These are phyloP conservation scores for Macrocybe sp. DNA, from an alignment of 1,284 basidiomycete genomes.

Conservation along the genomic window DNA sequence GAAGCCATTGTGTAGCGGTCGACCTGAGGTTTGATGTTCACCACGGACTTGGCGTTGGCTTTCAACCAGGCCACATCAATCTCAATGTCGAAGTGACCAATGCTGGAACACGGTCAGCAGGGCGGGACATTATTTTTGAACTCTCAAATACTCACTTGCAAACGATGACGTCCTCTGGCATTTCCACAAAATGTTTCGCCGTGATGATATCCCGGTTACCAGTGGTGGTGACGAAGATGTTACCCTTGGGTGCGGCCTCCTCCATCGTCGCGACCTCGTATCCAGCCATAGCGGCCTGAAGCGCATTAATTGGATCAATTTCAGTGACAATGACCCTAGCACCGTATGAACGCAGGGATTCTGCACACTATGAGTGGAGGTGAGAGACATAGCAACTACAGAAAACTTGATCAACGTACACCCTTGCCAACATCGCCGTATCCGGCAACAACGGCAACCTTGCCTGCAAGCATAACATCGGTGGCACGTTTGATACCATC, in stretches of 20 bases:
- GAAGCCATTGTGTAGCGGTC: conserved; percentile 93
- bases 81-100: conserved; percentile 98
- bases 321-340: conserved; percentile 96
- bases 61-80: conserved; percentile 99
- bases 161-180: conserved; percentile 99
- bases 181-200: conserved; percentile 86
- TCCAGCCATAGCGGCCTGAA: conserved; percentile 99
- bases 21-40: conserved; percentile 99
- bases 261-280: conserved; percentile 99
- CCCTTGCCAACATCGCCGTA: conserved; percentile 99
- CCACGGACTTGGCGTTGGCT: conserved; percentile 78
- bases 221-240: conserved; percentile 98
- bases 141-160: conserved; percentile 66
- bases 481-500: conserved; percentile 99
- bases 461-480: conserved; percentile 99
- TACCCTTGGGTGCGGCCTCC: conserved; percentile 83
- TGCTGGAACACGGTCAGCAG: conserved; percentile 44
- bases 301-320: conserved; percentile 99
- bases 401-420: conserved; percentile 44
- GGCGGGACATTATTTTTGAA: neutral
- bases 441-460: conserved; percentile 97
- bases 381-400: conserved; percentile 2
- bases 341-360: conserved; percentile 95
- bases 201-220: conserved; percentile 99
- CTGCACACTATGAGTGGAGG: conserved; percentile 71